Conservation (phyloP, 768 basidiomycete genomes). For the Leccinum subgranulosum region DNA sequence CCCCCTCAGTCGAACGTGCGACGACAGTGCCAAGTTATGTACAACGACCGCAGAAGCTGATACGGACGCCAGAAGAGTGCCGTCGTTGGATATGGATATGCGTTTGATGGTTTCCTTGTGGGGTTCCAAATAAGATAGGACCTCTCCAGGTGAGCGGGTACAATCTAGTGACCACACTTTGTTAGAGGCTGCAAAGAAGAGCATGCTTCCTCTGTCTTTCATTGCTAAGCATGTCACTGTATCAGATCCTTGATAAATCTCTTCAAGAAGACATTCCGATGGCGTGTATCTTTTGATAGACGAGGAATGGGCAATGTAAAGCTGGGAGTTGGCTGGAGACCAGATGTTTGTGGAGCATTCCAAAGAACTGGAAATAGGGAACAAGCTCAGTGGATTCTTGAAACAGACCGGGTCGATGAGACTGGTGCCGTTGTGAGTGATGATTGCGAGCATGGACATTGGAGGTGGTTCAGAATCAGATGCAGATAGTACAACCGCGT, state of each 20-base stretch:
- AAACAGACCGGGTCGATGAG: constrained; percentile 46
- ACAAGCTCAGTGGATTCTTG: constrained; percentile 41
- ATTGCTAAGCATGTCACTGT: constrained; percentile 30
- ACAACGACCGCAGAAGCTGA: constrained; percentile 53
- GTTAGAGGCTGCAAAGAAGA: constrained; percentile 48
- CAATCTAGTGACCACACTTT: constrained; percentile 52
- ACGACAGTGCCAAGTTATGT: constrained; percentile 54
- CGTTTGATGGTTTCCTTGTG: constrained; percentile 51
- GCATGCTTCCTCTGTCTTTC: constrained; percentile 35
- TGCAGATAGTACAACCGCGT: constrained; percentile 16
- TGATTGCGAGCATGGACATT: constrained; percentile 54
- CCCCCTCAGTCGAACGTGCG: constrained; percentile 55
- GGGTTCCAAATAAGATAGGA: constrained; percentile 46
- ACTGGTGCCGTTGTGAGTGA: constrained; percentile 46
- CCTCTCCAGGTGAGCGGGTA: constrained; percentile 34
- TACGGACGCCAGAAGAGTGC: constrained; percentile 53
- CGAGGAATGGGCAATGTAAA: constrained; percentile 51
- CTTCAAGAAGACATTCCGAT: constrained; percentile 40
- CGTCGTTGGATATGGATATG: constrained; percentile 59
- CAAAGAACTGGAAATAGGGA: constrained; percentile 36
- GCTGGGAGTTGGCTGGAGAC: constrained; percentile 52
- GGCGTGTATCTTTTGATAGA: constrained; percentile 54
- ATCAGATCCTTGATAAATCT: constrained; percentile 36
- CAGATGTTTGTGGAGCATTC: constrained; percentile 38
- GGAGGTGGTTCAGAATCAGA: background rate